Evolutionary conservation across 2,329 filamentous ascomycete genomes (phyloP).

Genomic region (Fusarium cyanostomum): DNA sequence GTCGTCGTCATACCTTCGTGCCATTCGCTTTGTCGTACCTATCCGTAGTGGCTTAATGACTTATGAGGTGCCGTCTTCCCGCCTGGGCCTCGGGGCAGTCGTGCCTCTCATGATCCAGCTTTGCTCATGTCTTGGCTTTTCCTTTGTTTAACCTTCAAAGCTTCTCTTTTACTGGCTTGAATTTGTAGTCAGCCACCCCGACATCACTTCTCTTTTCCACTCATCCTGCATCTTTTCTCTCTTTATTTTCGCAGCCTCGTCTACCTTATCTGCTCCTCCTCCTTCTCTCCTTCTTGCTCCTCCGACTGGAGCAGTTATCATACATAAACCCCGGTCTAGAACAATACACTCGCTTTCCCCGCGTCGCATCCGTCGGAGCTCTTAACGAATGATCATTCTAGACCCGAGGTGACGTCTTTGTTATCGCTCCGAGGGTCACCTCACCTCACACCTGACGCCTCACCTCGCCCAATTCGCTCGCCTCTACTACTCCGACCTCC

Average conservation of each 20-base stretch:
- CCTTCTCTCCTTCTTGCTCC: neutral
- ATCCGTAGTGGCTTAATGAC: slow-evolving; percentile 10
- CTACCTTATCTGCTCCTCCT: slow-evolving; percentile 8
- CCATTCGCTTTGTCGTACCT: slow-evolving; percentile 29
- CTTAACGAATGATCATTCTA: slow-evolving; percentile 27
- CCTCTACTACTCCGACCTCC: slow-evolving; percentile 10
- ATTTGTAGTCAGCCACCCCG: slow-evolving; percentile 30
- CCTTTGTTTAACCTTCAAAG: slow-evolving; percentile 5
- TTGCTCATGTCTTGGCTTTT: neutral
- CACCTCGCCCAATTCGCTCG: slow-evolving; percentile 27
- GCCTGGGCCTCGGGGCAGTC: neutral
- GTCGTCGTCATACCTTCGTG: slow-evolving; percentile 20
- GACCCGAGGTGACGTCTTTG: slow-evolving; percentile 37
- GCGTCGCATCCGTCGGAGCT: slow-evolving; percentile 8
- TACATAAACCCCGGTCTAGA: slow-evolving; percentile 7
- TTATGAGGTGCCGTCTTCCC: slow-evolving; percentile 28
- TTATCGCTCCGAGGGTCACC: slow-evolving; percentile 36
- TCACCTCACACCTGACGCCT: slow-evolving; percentile 38
- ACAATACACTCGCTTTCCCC: slow-evolving; percentile 3
- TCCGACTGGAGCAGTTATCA: neutral
- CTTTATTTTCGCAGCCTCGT: slow-evolving; percentile 13
- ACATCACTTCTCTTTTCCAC: slow-evolving; percentile 17
- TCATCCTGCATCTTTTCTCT: neutral
- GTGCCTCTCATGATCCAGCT: neutral
- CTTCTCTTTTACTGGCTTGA: neutral